phyloP scores from a whole-genome alignment of 164 flowering plant genomes.

The Chimonanthus praecox region DNA sequence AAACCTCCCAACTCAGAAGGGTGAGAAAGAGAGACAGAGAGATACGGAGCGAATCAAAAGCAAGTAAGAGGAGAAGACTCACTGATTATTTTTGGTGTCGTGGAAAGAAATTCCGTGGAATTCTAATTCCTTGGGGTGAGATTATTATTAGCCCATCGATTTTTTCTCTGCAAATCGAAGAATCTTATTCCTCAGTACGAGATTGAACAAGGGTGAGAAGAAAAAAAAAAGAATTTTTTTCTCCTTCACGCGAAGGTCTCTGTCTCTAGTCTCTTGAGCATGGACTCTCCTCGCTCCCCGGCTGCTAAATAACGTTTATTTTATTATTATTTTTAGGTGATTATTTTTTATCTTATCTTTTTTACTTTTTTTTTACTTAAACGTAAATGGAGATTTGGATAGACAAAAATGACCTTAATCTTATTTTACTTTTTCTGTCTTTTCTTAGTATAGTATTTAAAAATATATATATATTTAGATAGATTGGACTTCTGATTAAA shows the following conservation, averaged over 20 bases:
- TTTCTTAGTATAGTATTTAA: too few relatives aligned
- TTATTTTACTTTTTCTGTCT: background rate
- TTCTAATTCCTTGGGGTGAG: background rate
- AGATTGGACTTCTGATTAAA: background rate
- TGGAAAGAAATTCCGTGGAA: background rate
- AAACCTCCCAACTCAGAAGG: background rate
- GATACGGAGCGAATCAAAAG: background rate
- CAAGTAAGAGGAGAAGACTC: background rate
- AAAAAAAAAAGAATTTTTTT: background rate
- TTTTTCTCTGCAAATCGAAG: background rate
- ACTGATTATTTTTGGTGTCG: background rate
- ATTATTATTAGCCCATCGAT: background rate
- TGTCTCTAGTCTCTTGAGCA: background rate
- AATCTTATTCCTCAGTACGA: background rate
- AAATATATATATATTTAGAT: background rate
- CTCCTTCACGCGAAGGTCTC: conserved; percentile 3
- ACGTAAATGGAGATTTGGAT: background rate
- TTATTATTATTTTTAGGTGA: background rate
- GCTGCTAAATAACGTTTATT: conserved; percentile 1
- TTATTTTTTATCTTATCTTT: background rate
- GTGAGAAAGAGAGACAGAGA: background rate
- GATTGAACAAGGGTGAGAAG: background rate
- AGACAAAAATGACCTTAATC: background rate
- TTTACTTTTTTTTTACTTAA: background rate
- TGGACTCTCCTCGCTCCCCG: background rate